Percentiles rank a stretch among this genome's conserved stretches.
Evolutionary conservation across 805 yeast genomes (phyloP).

Genomic region (Ogataea methanolica): DNA sequence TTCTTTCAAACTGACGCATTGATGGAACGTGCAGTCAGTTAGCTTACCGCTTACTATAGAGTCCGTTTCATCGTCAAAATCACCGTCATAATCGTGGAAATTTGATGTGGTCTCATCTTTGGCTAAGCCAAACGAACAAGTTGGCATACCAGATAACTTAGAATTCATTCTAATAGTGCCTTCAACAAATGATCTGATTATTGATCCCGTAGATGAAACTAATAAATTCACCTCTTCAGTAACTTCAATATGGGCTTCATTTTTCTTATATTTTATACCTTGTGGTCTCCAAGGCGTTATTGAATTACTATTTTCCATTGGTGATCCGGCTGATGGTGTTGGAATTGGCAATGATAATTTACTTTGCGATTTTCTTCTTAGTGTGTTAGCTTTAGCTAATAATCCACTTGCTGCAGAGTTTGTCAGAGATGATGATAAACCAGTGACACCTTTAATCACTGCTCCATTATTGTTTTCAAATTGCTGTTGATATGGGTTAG

Average conservation of each 20-base stretch:
- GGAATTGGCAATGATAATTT: neutral
- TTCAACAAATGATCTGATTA: slow-evolving; percentile 66
- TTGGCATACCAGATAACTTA: slow-evolving; percentile 76
- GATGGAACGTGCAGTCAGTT: slow-evolving; percentile 82
- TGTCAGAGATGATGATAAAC: slow-evolving; percentile 1
- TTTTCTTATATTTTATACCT: slow-evolving; percentile 73
- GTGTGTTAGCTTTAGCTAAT: slow-evolving; percentile 17
- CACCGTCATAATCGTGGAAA: neutral
- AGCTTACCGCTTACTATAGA: slow-evolving; percentile 22
- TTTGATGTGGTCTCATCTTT: slow-evolving; percentile 3
- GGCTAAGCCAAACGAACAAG: slow-evolving; percentile 74
- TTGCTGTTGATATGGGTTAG: slow-evolving; percentile 1
- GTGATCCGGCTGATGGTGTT: slow-evolving; percentile 2
- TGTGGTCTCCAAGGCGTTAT: slow-evolving; percentile 62
- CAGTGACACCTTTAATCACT: slow-evolving; percentile 1
- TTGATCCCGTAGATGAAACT: slow-evolving; percentile 58
- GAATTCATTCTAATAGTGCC: slow-evolving; percentile 71
- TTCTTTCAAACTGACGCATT: slow-evolving; percentile 70
- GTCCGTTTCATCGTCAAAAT: slow-evolving; percentile 31
- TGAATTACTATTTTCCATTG: slow-evolving; percentile 6
- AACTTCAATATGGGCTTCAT: slow-evolving; percentile 74
- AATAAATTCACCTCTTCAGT: slow-evolving; percentile 70
- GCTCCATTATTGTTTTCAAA: neutral
- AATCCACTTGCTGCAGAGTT: slow-evolving; percentile 9
- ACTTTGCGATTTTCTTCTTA: slow-evolving; percentile 16